Evolutionary conservation across 208 protist species (phyloP).

Genomic region (Histomonas meleagridis): DNA sequence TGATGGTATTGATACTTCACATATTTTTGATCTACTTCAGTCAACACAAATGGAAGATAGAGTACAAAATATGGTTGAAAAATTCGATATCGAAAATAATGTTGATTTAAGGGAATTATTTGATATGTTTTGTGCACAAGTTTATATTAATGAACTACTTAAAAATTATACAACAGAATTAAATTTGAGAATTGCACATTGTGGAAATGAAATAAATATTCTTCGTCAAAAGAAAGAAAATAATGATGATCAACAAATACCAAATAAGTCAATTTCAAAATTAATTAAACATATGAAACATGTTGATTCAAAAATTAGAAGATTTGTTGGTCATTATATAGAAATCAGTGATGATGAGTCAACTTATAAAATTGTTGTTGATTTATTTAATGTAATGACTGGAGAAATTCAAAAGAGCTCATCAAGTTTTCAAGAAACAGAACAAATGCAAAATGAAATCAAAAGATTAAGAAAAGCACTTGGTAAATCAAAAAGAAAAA

Average conservation of each 20-base stretch:
- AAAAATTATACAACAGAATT: constrained; percentile 29
- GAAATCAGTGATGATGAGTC: not conserved
- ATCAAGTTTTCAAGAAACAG: too few species aligned
- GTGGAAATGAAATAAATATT: not conserved
- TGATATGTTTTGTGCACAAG: not conserved
- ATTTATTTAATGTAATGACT: not conserved
- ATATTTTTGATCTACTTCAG: constrained; percentile 7
- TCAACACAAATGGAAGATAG: not conserved
- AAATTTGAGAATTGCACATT: not conserved
- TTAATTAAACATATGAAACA: not conserved
- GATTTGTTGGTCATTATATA: not conserved
- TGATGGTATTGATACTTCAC: not conserved
- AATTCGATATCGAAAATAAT: not conserved
- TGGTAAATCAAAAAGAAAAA: too few species aligned
- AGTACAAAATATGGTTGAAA: not conserved
- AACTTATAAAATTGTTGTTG: not conserved
- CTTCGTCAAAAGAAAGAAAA: not conserved
- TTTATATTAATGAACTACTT: not conserved
- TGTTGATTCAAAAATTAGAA: not conserved
- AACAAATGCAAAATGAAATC: too few species aligned
- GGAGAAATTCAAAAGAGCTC: too few species aligned
- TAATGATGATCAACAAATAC: not conserved
- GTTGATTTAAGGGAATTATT: not conserved
- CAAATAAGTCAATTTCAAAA: too few species aligned
- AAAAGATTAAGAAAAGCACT: too few species aligned